Base-by-base conservation (phyloP, 2,329 filamentous ascomycete species). In the Microsporum audouinii region DNA sequence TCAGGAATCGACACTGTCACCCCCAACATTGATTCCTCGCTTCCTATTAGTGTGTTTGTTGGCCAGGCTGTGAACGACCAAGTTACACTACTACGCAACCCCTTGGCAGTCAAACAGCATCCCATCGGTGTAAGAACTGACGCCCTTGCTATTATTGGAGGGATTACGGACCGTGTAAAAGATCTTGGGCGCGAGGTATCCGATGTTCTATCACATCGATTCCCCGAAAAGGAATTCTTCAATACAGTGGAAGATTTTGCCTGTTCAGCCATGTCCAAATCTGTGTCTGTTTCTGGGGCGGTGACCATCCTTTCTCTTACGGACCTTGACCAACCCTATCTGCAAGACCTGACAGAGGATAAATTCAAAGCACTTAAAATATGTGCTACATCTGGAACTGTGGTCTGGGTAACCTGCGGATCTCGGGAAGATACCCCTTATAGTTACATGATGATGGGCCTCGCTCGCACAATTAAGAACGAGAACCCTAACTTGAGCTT, bases 1-100 rank as follows among this genome's bases (percentile, higher is more conserved):
- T 57, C 51, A 8, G 64, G 62, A 3, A 38, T 65, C 31, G 63
- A 62, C 23, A 56, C 60, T 1, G 47, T 58, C n/a, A 58, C 61
- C 2, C 63, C 60, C 5, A 27, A n/a, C 36, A n/a, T 36, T 4
- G 31, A 62, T 14, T 29, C 27, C 14, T 45, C 51, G 3, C 29
- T 39, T 10, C 36, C 49, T 3, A 34, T 63, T 10, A 33, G 29
- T 8, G 39, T 53, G n/a, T 49, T 63, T 41, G 56, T 41, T 23
- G 31, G 31, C 33, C 56, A 58, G 38, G 56, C 56, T n/a, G 36
- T 58, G 8, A 38, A 58, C 17, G 56, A 58, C 41, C 33, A 43
- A 17, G 38, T 58, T 3, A 43, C 33, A 7, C 43, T 47, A 23
- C 43, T 47, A 27, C 43, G 43, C 7, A 56, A 38, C 31, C 51